phyloP scores from a whole-genome alignment of 2,329 filamentous ascomycete species.

The Phialophora macrospora region DNA sequence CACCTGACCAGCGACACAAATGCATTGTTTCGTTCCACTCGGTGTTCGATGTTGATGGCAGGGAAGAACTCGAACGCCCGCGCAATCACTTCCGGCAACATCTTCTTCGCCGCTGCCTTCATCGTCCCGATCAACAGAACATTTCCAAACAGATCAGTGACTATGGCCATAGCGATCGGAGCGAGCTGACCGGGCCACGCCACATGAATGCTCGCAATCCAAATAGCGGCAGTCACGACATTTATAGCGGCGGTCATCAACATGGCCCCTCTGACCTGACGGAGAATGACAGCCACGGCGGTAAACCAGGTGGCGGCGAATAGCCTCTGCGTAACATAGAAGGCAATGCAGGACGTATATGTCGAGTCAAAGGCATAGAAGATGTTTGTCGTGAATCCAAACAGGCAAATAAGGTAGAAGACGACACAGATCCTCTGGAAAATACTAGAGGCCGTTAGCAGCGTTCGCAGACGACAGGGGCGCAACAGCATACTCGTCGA shows the following conservation, averaged over 20 bases:
- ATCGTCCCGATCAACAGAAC: constrained; percentile 50
- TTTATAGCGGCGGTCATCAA: constrained; percentile 53
- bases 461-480: neutral
- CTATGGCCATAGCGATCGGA: constrained; percentile 62
- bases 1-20: constrained; percentile 62
- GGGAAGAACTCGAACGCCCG: constrained; percentile 62
- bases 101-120: constrained; percentile 27
- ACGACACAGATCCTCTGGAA: constrained; percentile 57
- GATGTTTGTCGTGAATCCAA: constrained; percentile 62
- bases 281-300: constrained; percentile 44
- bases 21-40: constrained; percentile 66
- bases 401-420: constrained; percentile 64
- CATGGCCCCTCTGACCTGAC: constrained; percentile 64
- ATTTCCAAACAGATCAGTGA: constrained; percentile 57
- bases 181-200: constrained; percentile 60
- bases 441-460: constrained; percentile 36
- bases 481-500: constrained; percentile 47
- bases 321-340: constrained; percentile 64
- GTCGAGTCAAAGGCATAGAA: constrained; percentile 58
- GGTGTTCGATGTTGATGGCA: constrained; percentile 69
- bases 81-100: constrained; percentile 16
- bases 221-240: constrained; percentile 58
- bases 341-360: constrained; percentile 61
- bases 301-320: constrained; percentile 55
- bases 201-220: constrained; percentile 65